Percentiles rank a stretch among this genome's conserved stretches.
Conservation (phyloP, 1,139 yeast genomes). For the Lodderomyces jiufengensis region DNA sequence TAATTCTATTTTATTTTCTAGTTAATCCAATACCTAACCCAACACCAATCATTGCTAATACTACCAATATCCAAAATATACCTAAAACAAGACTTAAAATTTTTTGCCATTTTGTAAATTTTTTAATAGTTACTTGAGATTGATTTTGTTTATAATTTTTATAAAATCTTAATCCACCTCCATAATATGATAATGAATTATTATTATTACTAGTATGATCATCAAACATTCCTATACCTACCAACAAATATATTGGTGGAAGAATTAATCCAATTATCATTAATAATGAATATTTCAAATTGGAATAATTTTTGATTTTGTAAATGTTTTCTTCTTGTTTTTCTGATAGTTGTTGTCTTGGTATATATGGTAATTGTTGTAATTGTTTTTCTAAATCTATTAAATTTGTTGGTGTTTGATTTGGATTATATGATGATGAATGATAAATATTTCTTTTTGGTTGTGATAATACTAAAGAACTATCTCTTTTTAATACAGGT, state of each 20-base stretch:
- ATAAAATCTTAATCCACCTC: conserved; percentile 21
- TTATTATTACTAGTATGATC: conserved; percentile 12
- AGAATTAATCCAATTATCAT: conserved; percentile 30
- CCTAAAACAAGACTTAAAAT: conserved; percentile 30
- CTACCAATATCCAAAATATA: conserved; percentile 29
- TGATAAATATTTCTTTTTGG: conserved; percentile 7
- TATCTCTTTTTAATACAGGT: background rate
- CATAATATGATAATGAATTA: conserved; percentile 18
- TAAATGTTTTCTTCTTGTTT: conserved; percentile 4
- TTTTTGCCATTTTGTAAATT: conserved; percentile 33
- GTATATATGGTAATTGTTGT: conserved; percentile 2
- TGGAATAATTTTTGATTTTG: conserved; percentile 12
- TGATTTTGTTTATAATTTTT: conserved; percentile 9
- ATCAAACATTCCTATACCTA: conserved; percentile 34
- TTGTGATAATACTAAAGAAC: conserved; percentile 9
- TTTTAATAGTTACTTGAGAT: conserved; percentile 3
- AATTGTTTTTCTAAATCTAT: conserved; percentile 9
- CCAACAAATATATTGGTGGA: conserved; percentile 35
- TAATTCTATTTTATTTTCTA: too few relatives aligned
- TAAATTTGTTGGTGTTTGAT: conserved; percentile 4
- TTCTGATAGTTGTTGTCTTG: conserved; percentile 4
- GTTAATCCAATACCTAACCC: conserved; percentile 28
- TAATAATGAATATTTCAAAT: conserved; percentile 20
- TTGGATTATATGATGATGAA: conserved; percentile 2
- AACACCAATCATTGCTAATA: conserved; percentile 41